Evolutionary conservation across 345 rosid species (phyloP).

Genomic region (Luvunga scandens): DNA sequence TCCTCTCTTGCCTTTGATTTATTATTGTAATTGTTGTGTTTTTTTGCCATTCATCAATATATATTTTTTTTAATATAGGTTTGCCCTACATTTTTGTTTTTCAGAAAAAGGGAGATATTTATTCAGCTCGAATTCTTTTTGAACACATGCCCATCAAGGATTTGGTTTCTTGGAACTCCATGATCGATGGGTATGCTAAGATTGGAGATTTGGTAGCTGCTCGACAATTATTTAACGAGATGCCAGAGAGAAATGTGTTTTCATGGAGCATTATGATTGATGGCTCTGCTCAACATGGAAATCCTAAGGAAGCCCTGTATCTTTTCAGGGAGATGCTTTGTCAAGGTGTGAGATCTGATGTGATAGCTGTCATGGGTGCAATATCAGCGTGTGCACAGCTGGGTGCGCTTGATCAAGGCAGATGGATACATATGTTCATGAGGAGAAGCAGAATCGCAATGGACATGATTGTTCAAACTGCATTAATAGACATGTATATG

Average conservation of each 20-base stretch:
- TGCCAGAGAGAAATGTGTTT: conserved; percentile 36
- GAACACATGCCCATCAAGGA: conserved; percentile 39
- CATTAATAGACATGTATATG: conserved; percentile 36
- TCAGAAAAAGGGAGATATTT: conserved; percentile 22
- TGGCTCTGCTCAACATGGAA: conserved; percentile 32
- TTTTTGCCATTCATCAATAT: neutral
- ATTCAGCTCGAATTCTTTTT: conserved; percentile 36
- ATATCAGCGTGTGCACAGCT: conserved; percentile 35
- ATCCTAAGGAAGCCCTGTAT: conserved; percentile 30
- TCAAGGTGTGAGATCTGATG: conserved; percentile 22
- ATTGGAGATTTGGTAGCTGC: conserved; percentile 37
- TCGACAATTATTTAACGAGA: conserved; percentile 29
- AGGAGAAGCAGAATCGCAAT: conserved; percentile 15
- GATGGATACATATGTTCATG: conserved; percentile 36
- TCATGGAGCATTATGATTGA: conserved; percentile 48
- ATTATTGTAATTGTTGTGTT: neutral
- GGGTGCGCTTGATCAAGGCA: conserved; percentile 39
- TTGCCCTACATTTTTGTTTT: neutral
- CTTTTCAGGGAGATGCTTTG: conserved; percentile 37
- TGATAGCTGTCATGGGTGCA: conserved; percentile 26
- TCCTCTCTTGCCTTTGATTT: neutral
- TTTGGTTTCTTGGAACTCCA: conserved; percentile 44
- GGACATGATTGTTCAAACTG: conserved; percentile 33
- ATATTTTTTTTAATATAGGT: neutral
- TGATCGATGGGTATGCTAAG: conserved; percentile 35